A percentile compares a stretch with the other conserved stretches of the same genome.
phyloP scores from a whole-genome alignment of 345 rosid species.

The Eucalyptus cloeziana region DNA sequence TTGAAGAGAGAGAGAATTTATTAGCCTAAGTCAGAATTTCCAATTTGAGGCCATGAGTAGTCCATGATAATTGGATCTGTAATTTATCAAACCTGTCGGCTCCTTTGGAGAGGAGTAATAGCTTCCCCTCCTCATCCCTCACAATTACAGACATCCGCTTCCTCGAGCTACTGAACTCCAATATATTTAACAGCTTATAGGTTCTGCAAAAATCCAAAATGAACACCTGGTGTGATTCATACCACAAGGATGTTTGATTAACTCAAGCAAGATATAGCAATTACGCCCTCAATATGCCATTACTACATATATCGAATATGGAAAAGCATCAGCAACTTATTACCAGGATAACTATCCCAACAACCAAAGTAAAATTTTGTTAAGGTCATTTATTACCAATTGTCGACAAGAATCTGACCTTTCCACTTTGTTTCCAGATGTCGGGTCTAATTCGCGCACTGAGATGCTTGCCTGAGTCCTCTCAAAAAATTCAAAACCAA shows the following conservation, averaged over 20 bases:
- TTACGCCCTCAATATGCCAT: background rate
- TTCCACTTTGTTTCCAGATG: constrained; percentile 28
- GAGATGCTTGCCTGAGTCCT: constrained; percentile 69
- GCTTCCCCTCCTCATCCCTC: constrained; percentile 55
- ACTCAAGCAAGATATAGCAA: background rate
- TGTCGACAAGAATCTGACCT: constrained; percentile 18
- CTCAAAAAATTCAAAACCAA: constrained; percentile 82
- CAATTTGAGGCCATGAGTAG: background rate
- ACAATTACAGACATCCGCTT: constrained; percentile 92
- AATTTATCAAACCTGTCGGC: constrained; percentile 75
- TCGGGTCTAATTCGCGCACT: constrained; percentile 54
- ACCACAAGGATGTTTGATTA: background rate
- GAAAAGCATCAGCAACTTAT: background rate
- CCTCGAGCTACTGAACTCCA: constrained; percentile 75
- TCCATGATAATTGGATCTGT: background rate
- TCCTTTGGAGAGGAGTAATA: constrained; percentile 82
- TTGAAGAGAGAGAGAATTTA: background rate
- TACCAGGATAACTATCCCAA: background rate
- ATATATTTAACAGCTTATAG: constrained; percentile 53
- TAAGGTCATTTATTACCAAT: background rate
- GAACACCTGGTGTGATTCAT: background rate
- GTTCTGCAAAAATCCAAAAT: constrained; percentile 28
- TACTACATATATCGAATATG: background rate
- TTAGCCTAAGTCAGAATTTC: background rate
- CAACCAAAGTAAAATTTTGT: background rate